These are phyloP conservation scores for Citrus australasica DNA, from an alignment of 345 rosid species.

Conservation along the genomic window DNA sequence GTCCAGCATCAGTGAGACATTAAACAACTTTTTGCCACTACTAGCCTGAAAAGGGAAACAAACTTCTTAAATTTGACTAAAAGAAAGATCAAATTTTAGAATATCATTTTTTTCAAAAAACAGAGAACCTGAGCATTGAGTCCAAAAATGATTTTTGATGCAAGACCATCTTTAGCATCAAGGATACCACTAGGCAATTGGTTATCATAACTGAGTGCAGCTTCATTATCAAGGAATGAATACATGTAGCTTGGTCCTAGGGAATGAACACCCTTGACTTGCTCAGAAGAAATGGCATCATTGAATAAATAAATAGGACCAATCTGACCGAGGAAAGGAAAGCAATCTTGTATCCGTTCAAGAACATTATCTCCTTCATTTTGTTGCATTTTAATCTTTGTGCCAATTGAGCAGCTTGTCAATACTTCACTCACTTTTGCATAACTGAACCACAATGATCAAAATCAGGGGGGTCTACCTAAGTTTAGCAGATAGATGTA, in stretches of 20 bases:
- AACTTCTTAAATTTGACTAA: slow-evolving; percentile 8
- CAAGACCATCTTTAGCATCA: slow-evolving; percentile 91
- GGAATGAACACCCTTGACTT: slow-evolving; percentile 67
- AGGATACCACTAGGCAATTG: slow-evolving; percentile 73
- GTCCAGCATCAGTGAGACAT: slow-evolving; percentile 71
- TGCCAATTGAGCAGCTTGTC: slow-evolving; percentile 75
- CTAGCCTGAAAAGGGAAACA: slow-evolving; percentile 70
- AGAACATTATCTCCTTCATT: slow-evolving; percentile 51
- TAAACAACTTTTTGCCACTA: slow-evolving; percentile 76
- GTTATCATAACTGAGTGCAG: slow-evolving; percentile 46
- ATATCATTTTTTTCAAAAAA: not conserved
- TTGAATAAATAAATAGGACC: slow-evolving; percentile 86
- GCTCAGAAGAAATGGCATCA: slow-evolving; percentile 84
- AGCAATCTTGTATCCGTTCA: slow-evolving; percentile 46
- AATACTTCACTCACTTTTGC: slow-evolving; percentile 78
- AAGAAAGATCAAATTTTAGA: slow-evolving; percentile 5
- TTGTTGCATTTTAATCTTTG: slow-evolving; percentile 48
- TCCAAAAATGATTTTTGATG: slow-evolving; percentile 84
- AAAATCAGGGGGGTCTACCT: slow-evolving; percentile 11
- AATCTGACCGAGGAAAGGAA: slow-evolving; percentile 83
- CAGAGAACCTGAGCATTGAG: slow-evolving; percentile 84
- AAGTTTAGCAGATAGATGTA: not conserved
- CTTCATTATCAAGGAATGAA: slow-evolving; percentile 82
- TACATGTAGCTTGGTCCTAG: slow-evolving; percentile 98
- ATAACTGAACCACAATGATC: slow-evolving; percentile 55